phyloP scores from a whole-genome alignment of 441 rosid species.

The Populus hybrid region DNA sequence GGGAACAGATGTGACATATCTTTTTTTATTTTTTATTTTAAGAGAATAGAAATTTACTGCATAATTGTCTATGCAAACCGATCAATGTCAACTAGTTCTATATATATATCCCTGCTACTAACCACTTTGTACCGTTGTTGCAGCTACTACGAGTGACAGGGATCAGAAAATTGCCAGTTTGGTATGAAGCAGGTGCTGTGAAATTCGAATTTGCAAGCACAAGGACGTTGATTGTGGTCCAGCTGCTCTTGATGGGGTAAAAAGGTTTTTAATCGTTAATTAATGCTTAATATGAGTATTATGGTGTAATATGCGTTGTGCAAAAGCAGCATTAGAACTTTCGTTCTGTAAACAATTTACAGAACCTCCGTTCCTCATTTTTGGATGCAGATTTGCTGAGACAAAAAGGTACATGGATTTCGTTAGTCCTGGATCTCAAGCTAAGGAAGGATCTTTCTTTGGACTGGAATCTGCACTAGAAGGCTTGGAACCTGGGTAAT shows the following conservation, averaged over 20 bases:
- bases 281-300: background rate
- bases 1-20: too few species aligned
- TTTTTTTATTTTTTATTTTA: too few species aligned
- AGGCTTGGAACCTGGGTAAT: constrained; percentile 90
- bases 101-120: background rate
- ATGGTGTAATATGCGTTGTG: background rate
- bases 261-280: background rate
- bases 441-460: constrained; percentile 73
- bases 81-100: too few species aligned
- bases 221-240: constrained; percentile 62
- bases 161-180: constrained; percentile 66
- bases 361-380: background rate
- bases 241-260: constrained; percentile 86
- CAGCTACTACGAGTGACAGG: constrained; percentile 84
- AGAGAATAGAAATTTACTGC: too few species aligned
- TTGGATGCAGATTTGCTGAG: constrained; percentile 63
- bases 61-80: too few species aligned
- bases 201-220: constrained; percentile 76
- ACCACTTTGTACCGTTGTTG: background rate
- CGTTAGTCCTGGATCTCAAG: constrained; percentile 83
- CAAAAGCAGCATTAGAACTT: background rate
- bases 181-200: constrained; percentile 94
- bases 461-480: constrained; percentile 78
- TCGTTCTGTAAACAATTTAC: background rate
- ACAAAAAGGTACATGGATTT: constrained; percentile 90